Base-by-base conservation (phyloP, 1,139 yeast species). In the Candida buenavistaensis region DNA sequence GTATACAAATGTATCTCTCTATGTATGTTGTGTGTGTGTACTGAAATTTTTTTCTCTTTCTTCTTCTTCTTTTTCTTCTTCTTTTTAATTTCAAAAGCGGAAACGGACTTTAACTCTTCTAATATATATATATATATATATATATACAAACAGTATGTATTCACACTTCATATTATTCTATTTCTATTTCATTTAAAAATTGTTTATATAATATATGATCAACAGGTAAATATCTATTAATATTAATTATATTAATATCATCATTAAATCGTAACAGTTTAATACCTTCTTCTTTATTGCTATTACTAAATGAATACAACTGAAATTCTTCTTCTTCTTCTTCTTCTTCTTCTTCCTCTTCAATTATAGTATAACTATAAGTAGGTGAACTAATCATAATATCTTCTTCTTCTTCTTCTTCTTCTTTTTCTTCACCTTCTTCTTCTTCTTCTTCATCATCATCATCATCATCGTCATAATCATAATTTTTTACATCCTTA, bases 231-330 rank as follows among this genome's bases (percentile, higher is more conserved):
- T 32, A 30, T 16, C 45, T 26, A 23, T 43, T 40, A 13, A 44
- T 32, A 16, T 33, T 43, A 7, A 44, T 41, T 3, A 44, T 29
- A 32, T 41, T 34, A 13, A 39, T 38, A 28, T 36, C 35, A 16
- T 44, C 48, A 30, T 35, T 38, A 19, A 44, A 44, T 14, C 48
- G 23, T 16, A 44, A 33, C 13, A 27, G 30, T 30, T 44, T 44
- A 7, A 39, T 11, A 7, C 23, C 14, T 12, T 8, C 26, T 17
- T 17, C 19, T 5, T 17, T 17, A 17, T 6, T 17, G 7, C 7
- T 17, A 7, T 17, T 17, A 8, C 19, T 7, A 17, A 17, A 17
- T 17, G 5, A 7, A 17, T 17, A 17, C 7, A 12, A 20, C 22
- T 22, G 7, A 11, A 23, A 8, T 11, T 23, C 26, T 23, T 23